Evolutionary conservation across 2,329 filamentous ascomycete species (phyloP).

Genomic region (Teratosphaeria nubilosa): DNA sequence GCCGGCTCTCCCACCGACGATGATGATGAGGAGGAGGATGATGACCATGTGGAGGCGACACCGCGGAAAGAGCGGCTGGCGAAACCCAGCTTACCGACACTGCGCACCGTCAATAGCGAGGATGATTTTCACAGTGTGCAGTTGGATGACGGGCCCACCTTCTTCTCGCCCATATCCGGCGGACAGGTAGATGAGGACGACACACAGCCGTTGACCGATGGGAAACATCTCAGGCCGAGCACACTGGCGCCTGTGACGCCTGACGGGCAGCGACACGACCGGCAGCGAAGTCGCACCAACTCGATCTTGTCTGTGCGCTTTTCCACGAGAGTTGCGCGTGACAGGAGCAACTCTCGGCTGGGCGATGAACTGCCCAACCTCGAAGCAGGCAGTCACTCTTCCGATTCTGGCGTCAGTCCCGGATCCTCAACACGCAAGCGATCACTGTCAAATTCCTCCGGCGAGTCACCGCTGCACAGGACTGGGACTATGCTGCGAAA

Average conservation of each 20-base stretch:
- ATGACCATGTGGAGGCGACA: conserved; percentile 11
- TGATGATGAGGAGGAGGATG: conserved; percentile 11
- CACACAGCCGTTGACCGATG: conserved; percentile 51
- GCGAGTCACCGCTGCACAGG: conserved; percentile 38
- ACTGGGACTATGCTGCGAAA: conserved; percentile 46
- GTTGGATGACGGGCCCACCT: conserved; percentile 45
- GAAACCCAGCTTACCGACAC: conserved; percentile 18
- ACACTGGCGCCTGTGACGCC: conserved; percentile 36
- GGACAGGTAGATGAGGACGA: conserved; percentile 40
- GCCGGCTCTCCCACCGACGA: conserved; percentile 24
- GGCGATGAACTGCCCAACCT: conserved; percentile 38
- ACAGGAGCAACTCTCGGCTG: conserved; percentile 35
- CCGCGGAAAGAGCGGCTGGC: conserved; percentile 10
- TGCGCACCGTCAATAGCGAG: conserved; percentile 17
- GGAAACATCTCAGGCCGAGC: conserved; percentile 46
- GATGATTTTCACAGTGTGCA: conserved; percentile 31
- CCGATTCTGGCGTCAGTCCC: neutral
- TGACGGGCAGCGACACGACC: conserved; percentile 36
- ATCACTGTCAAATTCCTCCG: conserved; percentile 34
- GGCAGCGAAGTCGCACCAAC: conserved; percentile 24
- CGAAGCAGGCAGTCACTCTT: neutral
- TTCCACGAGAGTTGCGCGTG: conserved; percentile 26
- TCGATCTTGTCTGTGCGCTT: conserved; percentile 43
- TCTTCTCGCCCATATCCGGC: conserved; percentile 35
- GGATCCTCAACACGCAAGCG: conserved; percentile 22